phyloP scores from a whole-genome alignment of 208 protist species.

The Leishmania arabica region DNA sequence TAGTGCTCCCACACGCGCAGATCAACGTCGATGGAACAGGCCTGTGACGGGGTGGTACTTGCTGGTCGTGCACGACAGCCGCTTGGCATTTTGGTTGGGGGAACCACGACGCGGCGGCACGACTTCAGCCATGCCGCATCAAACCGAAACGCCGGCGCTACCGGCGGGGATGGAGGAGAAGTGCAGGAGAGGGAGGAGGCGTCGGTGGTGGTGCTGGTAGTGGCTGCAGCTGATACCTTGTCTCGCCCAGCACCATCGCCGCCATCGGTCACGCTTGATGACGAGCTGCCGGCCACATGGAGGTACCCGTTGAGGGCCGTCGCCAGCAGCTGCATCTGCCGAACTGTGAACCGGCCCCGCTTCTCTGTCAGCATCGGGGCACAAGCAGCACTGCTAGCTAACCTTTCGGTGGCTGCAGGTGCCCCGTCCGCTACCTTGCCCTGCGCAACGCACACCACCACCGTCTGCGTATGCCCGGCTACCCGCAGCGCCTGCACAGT shows the following conservation, averaged over 20 bases:
- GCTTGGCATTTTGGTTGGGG: too few species aligned
- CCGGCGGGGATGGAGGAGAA: not conserved
- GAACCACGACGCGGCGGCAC: conserved; percentile 8
- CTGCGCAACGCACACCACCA: conserved; percentile 50
- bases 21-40: not conserved
- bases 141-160: not conserved
- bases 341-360: conserved; percentile 23
- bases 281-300: not conserved
- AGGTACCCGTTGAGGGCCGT: not conserved
- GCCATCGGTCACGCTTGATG: not conserved
- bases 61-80: not conserved
- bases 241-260: not conserved
- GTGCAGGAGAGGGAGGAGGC: not conserved
- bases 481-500: conserved; percentile 76
- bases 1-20: conserved; percentile 29
- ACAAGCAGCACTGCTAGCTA: not conserved
- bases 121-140: conserved; percentile 26
- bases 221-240: not conserved
- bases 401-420: not conserved
- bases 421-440: not conserved
- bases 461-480: conserved; percentile 57
- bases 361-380: conserved; percentile 10
- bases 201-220: not conserved
- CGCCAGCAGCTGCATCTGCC: conserved; percentile 20
- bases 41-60: not conserved